Percentiles rank a stretch among this genome's conserved stretches.
Conservation (phyloP, 164 flowering plant genomes). For the Dillenia suffruticosa region DNA sequence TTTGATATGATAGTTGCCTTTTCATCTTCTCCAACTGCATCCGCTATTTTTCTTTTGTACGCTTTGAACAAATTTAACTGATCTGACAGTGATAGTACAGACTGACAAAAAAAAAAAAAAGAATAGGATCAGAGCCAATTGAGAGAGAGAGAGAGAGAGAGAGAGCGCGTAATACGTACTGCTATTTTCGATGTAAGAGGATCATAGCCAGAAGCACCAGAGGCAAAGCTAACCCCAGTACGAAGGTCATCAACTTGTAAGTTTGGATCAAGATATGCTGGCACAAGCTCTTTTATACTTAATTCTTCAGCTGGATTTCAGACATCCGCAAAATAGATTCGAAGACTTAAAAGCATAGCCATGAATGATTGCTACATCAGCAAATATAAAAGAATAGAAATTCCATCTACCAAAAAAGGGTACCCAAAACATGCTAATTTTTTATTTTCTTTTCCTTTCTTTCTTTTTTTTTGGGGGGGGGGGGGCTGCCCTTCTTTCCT, state of each 20-base stretch:
- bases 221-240: slow-evolving; percentile 61
- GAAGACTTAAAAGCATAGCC: too few species aligned
- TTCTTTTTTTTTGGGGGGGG: too few species aligned
- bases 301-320: slow-evolving; percentile 25
- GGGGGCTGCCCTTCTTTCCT: too few species aligned
- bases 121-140: neutral
- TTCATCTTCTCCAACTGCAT: slow-evolving; percentile 25
- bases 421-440: too few species aligned
- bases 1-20: slow-evolving; percentile 15
- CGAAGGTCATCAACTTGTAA: slow-evolving; percentile 35
- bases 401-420: too few species aligned
- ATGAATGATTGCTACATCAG: too few species aligned
- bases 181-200: slow-evolving; percentile 26
- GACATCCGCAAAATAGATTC: too few species aligned
- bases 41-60: slow-evolving; percentile 19
- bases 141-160: neutral
- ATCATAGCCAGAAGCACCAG: slow-evolving; percentile 53
- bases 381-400: too few species aligned
- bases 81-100: slow-evolving; percentile 22
- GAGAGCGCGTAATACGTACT: slow-evolving; percentile 13
- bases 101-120: neutral
- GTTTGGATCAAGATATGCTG: slow-evolving; percentile 44
- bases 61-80: slow-evolving; percentile 35
- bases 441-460: too few species aligned
- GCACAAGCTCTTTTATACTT: slow-evolving; percentile 40